phyloP scores from a whole-genome alignment of 805 yeast species.

The Sporopachydermia quercuum region DNA sequence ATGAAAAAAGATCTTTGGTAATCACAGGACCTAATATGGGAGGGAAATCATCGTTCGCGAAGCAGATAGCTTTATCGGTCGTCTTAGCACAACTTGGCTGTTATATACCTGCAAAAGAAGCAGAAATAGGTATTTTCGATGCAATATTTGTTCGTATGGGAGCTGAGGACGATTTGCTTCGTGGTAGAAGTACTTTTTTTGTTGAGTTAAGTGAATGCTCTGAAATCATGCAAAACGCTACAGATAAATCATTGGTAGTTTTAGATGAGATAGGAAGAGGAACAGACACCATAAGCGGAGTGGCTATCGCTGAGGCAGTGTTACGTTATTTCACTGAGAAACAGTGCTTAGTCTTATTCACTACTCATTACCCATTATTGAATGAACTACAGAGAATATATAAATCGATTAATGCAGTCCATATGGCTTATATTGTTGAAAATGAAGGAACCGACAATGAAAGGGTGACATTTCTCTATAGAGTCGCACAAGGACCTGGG shows the following conservation, averaged over 20 bases:
- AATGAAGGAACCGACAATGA: neutral
- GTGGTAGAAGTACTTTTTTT: constrained; percentile 74
- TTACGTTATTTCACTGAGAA: constrained; percentile 39
- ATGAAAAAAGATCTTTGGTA: constrained; percentile 36
- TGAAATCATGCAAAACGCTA: constrained; percentile 35
- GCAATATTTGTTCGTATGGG: constrained; percentile 52
- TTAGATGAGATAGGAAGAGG: constrained; percentile 74
- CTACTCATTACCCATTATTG: neutral
- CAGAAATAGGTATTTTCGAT: constrained; percentile 53
- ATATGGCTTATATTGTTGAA: neutral
- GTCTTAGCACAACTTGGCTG: constrained; percentile 71
- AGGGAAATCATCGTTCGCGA: constrained; percentile 66
- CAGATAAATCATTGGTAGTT: constrained; percentile 41
- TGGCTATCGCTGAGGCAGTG: constrained; percentile 64
- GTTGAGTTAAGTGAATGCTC: constrained; percentile 58
- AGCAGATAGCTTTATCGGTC: constrained; percentile 55
- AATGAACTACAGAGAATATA: neutral
- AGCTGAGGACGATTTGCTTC: constrained; percentile 61
- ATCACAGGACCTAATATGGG: constrained; percentile 88
- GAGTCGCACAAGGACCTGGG: constrained; percentile 16
- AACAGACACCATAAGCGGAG: constrained; percentile 63
- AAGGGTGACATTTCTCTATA: neutral
- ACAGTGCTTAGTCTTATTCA: neutral
- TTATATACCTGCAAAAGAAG: constrained; percentile 51
- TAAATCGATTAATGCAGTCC: neutral